Evolutionary conservation across 345 rosid genomes (phyloP).

Genomic region (Cardamine resedifolia): DNA sequence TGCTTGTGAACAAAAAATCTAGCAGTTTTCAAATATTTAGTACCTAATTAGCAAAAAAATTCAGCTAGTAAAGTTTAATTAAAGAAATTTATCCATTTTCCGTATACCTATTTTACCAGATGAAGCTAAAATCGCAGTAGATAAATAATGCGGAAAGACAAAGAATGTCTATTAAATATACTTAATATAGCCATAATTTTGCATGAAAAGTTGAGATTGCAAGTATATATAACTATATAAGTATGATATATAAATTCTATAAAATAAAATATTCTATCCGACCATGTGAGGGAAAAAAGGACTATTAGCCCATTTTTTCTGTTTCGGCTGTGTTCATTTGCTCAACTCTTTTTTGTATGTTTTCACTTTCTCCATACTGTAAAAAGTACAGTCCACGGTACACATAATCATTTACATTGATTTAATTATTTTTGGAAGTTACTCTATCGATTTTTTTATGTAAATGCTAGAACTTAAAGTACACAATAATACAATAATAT

Average conservation of each 20-base stretch:
- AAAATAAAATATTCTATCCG: conserved; percentile 14
- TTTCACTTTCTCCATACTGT: conserved; percentile 22
- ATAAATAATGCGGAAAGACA: not conserved
- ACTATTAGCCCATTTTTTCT: conserved; percentile 28
- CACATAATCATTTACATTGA: conserved; percentile 22
- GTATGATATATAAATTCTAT: not conserved
- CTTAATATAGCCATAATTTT: not conserved
- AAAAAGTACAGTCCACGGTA: conserved; percentile 35
- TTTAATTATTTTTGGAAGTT: not conserved
- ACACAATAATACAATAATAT: too few species aligned
- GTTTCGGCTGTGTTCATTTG: conserved; percentile 12
- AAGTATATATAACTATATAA: not conserved
- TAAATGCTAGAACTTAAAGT: not conserved
- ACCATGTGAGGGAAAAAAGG: conserved; percentile 38
- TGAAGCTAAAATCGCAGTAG: not conserved
- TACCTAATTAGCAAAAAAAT: not conserved
- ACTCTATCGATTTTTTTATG: not conserved
- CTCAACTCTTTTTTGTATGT: conserved; percentile 3
- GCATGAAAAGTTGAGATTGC: not conserved
- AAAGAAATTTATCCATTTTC: not conserved
- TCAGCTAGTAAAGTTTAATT: not conserved
- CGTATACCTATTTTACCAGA: not conserved
- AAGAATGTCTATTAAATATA: not conserved
- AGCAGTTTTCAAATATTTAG: not conserved
- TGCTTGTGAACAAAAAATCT: not conserved